Evolutionary conservation across 1,139 yeast genomes (phyloP), one percentile per base, ranked within the genome.

Genomic region (Yamadazyma conglobata): DNA sequence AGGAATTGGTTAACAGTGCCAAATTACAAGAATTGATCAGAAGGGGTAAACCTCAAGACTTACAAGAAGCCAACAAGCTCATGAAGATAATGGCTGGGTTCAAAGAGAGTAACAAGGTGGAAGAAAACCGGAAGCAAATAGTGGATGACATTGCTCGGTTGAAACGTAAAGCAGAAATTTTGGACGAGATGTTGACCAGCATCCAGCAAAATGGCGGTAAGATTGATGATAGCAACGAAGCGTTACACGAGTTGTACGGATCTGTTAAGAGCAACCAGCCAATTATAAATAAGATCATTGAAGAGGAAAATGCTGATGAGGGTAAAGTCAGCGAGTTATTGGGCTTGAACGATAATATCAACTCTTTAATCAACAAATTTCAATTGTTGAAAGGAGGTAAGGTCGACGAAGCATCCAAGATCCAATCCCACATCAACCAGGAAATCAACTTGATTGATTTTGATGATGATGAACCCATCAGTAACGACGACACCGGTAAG

Each of bases 81-180:
- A 93, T 91, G 98, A 88, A 89, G 54, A 79, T 91, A 46, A 89
- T 91, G 96, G 95, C 98, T 7, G 99, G 99, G 3, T 91, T 86
- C 64, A 83, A 83, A 58, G 93, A 86, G 42, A 96, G 93, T 54
- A 61, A 70, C 25, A 62, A 73, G 20, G 77, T 76, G 40, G 75
- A 73, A 45, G 48, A 43, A 28, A 84, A 87, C 44, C 78, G 78
- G 48, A 87, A 86, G 39, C 79, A 83, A 46, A 83, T 89, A 24
- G 78, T 80, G 24, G 88, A 84, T 43, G 98, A 93, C 50, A 69
- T 93, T 34, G 88, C 85, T 34, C 81, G 86, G 54, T 70, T 91
- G 50, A 80, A 79, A 47, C 76, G 96, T 38, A 91, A 91, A 60
- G 86, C 88, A n/a, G 95, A 86, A 44, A 69, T 93, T 34, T 77